These are phyloP conservation scores for Annona squamosa DNA, from an alignment of 164 flowering plant genomes.

Conservation along the genomic window DNA sequence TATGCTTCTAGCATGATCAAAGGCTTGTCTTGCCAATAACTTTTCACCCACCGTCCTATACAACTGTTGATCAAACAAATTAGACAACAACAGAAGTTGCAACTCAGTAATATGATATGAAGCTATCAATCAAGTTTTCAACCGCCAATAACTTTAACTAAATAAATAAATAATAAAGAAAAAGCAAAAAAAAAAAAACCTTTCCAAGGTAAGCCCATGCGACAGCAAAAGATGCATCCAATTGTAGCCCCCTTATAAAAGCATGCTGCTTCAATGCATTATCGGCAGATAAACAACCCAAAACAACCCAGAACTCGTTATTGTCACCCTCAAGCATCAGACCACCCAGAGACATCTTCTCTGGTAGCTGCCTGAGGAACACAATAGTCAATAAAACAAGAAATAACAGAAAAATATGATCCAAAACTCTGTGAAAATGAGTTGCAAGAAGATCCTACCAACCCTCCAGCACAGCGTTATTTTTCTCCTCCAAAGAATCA, in stretches of 20 bases:
- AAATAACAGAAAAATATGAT: neutral
- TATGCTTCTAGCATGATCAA: conserved; percentile 92
- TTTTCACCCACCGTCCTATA: conserved; percentile 52
- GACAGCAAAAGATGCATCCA: conserved; percentile 80
- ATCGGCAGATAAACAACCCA: conserved; percentile 65
- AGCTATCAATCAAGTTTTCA: neutral
- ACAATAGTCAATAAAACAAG: conserved; percentile 12
- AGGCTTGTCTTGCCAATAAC: conserved; percentile 61
- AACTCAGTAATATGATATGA: neutral
- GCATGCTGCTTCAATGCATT: conserved; percentile 78
- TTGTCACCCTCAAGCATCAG: conserved; percentile 75
- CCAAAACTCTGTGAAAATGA: neutral
- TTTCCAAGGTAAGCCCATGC: conserved; percentile 96
- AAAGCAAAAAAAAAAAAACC: conserved; percentile 30
- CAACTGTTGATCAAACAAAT: conserved; percentile 37
- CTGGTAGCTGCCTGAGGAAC: conserved; percentile 64
- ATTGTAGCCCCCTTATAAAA: conserved; percentile 76
- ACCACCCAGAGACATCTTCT: conserved; percentile 88
- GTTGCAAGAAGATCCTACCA: conserved; percentile 36
- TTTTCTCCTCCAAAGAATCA: conserved; percentile 29
- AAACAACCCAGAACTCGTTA: conserved; percentile 70
- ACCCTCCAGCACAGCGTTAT: conserved; percentile 21
- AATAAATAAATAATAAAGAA: too few relatives aligned
- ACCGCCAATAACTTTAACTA: too few relatives aligned
- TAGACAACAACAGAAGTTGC: conserved; percentile 3